phyloP scores from a whole-genome alignment of 1,284 basidiomycete genomes.

The Crepidotus sp. region DNA sequence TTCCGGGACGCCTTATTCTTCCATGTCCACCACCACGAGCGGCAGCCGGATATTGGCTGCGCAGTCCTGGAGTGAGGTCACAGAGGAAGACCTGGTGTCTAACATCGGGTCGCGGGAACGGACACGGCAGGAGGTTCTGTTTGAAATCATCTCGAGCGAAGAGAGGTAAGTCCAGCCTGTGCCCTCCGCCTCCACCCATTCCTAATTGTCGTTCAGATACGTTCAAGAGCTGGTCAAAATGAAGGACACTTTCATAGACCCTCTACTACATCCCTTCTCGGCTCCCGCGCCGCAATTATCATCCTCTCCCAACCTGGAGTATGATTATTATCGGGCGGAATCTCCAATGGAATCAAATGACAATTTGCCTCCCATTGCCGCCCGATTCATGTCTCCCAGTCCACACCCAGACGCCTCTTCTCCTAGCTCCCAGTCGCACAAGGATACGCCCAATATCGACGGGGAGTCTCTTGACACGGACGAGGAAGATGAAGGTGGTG shows the following conservation, averaged over 20 bases:
- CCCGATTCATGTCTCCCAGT: slow-evolving; percentile 79
- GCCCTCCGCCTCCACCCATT: background rate
- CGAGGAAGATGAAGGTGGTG: slow-evolving; percentile 55
- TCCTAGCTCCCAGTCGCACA: slow-evolving; percentile 24
- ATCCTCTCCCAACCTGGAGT: slow-evolving; percentile 52
- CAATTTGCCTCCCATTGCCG: slow-evolving; percentile 78
- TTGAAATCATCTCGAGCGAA: slow-evolving; percentile 96
- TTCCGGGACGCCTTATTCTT: slow-evolving; percentile 71
- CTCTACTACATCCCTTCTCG: slow-evolving; percentile 78
- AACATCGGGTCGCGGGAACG: slow-evolving; percentile 90
- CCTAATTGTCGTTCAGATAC: slow-evolving; percentile 50
- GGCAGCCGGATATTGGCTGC: slow-evolving; percentile 70
- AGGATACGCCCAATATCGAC: slow-evolving; percentile 58
- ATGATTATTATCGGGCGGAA: slow-evolving; percentile 57
- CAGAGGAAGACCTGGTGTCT: slow-evolving; percentile 89
- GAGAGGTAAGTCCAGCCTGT: slow-evolving; percentile 63
- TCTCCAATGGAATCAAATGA: slow-evolving; percentile 63
- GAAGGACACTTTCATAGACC: slow-evolving; percentile 88
- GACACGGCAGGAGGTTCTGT: slow-evolving; percentile 93
- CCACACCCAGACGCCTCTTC: slow-evolving; percentile 31
- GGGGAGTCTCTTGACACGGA: slow-evolving; percentile 65
- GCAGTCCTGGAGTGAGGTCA: slow-evolving; percentile 91
- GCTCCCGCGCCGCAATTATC: slow-evolving; percentile 35
- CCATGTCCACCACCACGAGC: slow-evolving; percentile 55
- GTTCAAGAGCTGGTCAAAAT: slow-evolving; percentile 84